Evolutionary conservation across 768 basidiomycete species (phyloP), one percentile per base, ranked within the genome.

Genomic region (Collybia sp.): DNA sequence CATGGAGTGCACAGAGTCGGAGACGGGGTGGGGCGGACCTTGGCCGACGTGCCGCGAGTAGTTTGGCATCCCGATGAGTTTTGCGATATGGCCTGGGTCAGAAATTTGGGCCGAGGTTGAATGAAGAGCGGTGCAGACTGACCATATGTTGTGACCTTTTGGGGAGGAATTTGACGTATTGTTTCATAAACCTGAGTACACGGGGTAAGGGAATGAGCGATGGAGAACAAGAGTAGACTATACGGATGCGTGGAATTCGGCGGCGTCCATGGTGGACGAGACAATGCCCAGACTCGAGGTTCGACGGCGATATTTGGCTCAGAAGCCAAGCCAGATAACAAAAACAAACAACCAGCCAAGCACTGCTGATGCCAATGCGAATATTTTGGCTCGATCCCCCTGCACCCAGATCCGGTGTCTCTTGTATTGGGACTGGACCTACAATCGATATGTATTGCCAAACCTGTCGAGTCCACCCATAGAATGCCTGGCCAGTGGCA

Each of bases 21-120:
- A 25, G 15, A 32, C 44, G 31, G 25, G 10, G 12, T 19, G 4
- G 20, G 15, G 38, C 13, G 42, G 67, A 85, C 89, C 88, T 72
- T 89, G 86, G 4, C 89, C 89, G 19, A 92, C 88, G 53, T 88
- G 87, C 40, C 89, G 75, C 3, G 89, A 79, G 63, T 92, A 77
- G 18, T 71, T 72, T 0, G 88, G 89, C 83, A 85, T 87, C 13
- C 86, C 86, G 45, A 88, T 73, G 17, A 92, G 68, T 55, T 83
- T 88, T 6, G 89, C 87, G 45, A 92, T 77, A 57, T 90, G 86
- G 2, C 85, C 88, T 91, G 52, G 31, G 25, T 4, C 8, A 19
- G 20, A 19, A 44, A 15, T 32, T 13, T 38, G 35, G 18, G 35
- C 10, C 10, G 3, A 30, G n/a, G 12, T 15, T 12, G n/a, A 11